Evolutionary conservation across 1,284 basidiomycete species (phyloP).

Genomic region (Puccinia polysora): DNA sequence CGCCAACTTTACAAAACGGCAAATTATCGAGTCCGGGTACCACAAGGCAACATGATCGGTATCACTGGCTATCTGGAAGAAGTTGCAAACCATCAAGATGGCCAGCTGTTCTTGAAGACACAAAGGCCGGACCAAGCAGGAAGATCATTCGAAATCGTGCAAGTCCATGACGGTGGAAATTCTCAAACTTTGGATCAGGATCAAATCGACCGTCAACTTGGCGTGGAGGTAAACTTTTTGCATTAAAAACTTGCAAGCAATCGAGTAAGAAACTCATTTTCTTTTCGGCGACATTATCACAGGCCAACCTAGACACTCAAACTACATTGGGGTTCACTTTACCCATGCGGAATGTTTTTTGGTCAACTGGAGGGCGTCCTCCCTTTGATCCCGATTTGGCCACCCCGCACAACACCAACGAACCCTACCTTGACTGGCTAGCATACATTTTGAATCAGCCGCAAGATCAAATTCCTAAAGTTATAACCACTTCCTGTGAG

Average conservation of each 20-base stretch:
- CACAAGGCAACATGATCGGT: constrained; percentile 28
- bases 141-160: constrained; percentile 14
- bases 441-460: constrained; percentile 20
- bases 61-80: constrained; percentile 38
- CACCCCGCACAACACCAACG: constrained; percentile 34
- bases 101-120: constrained; percentile 18
- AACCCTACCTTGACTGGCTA: constrained; percentile 38
- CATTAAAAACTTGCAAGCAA: background rate
- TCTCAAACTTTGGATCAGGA: constrained; percentile 7
- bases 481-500: constrained; percentile 38
- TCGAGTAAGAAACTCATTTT: background rate
- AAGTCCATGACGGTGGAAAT: constrained; percentile 25
- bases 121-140: constrained; percentile 25
- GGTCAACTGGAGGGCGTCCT: constrained; percentile 19
- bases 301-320: constrained; percentile 37
- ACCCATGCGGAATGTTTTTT: constrained; percentile 36
- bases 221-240: constrained; percentile 27
- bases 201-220: constrained; percentile 11
- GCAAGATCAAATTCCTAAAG: constrained; percentile 23
- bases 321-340: constrained; percentile 32
- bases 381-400: constrained; percentile 26
- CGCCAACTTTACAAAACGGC: constrained; percentile 32
- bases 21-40: background rate
- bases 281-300: background rate
- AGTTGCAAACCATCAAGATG: constrained; percentile 20